Base-by-base conservation (phyloP, 495 filamentous ascomycete species). In the Massariosphaeria phaeospora region DNA sequence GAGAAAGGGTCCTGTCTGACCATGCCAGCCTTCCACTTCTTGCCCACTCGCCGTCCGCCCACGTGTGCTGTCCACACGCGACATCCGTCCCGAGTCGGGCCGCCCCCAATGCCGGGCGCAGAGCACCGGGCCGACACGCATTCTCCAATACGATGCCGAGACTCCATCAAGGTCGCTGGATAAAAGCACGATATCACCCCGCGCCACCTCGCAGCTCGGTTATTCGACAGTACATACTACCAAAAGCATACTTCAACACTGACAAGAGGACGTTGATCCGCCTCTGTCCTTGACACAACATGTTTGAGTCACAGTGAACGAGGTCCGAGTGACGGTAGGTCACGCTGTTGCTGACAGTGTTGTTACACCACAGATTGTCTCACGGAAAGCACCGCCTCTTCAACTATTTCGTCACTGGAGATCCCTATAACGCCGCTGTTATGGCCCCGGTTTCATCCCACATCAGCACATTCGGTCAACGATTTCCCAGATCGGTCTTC, bases 161-260 rank as follows among this genome's bases (percentile, higher is more conserved):
- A 11, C 1, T 13, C 48, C 13, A 12, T 20, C 40, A 24, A 17
- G 40, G 40, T 36, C 39, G 45, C 36, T 44, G 50, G 50, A 27
- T 53, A 53, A 53, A 45, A 36, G 26, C 50, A 35, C n/a, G 26
- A 53, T 52, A 49, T 52, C 48, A 52, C 15, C 48, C 48, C 42
- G 15, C n/a, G n/a, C n/a, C n/a, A n/a, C n/a, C n/a, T n/a, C n/a
- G n/a, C n/a, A n/a, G n/a, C n/a, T n/a, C n/a, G n/a, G n/a, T n/a
- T n/a, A n/a, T n/a, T n/a, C n/a, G n/a, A n/a, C n/a, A n/a, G n/a
- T n/a, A n/a, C n/a, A n/a, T n/a, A n/a, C n/a, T n/a, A n/a, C n/a
- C n/a, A n/a, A n/a, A n/a, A n/a, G n/a, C n/a, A n/a, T n/a, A n/a
- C n/a, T n/a, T n/a, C n/a, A n/a, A n/a, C n/a, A n/a, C n/a, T n/a